Evolutionary conservation across 2,329 filamentous ascomycete genomes (phyloP).

Genomic region (Alternaria triticimaculans): DNA sequence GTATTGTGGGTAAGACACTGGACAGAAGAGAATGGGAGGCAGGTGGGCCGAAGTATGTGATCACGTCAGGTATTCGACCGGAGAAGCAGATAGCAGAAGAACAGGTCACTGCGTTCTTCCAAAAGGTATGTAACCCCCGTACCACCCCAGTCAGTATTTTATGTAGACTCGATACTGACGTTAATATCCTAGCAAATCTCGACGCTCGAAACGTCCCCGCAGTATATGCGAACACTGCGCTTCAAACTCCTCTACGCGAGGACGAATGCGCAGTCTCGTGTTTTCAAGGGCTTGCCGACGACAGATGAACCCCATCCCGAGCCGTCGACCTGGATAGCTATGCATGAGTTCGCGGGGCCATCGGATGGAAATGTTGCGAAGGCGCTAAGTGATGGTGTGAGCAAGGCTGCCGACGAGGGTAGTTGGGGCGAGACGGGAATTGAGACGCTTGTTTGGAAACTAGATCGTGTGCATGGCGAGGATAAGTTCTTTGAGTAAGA

Average conservation of each 20-base stretch:
- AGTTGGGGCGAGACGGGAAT: not conserved
- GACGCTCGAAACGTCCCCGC: conserved; percentile 14
- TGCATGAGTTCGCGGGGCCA: conserved; percentile 33
- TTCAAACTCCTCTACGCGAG: conserved; percentile 36
- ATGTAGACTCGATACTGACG: not conserved
- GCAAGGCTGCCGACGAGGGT: not conserved
- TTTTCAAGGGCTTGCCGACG: conserved; percentile 35
- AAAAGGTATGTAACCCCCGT: conserved; percentile 1
- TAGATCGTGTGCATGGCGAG: conserved; percentile 2
- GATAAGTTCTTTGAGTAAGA: conserved; percentile 8
- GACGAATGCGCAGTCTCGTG: conserved; percentile 40
- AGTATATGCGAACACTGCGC: conserved; percentile 30
- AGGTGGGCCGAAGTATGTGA: conserved; percentile 16
- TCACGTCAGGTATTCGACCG: conserved; percentile 26
- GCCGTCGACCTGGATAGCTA: conserved; percentile 33
- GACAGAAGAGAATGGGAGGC: not conserved
- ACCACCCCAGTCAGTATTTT: too few relatives aligned
- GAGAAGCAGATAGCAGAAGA: conserved; percentile 15
- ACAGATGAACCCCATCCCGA: conserved; percentile 32
- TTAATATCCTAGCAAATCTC: conserved; percentile 18
- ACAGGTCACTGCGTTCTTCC: conserved; percentile 21
- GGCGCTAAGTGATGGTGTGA: not conserved
- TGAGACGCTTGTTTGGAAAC: conserved; percentile 4
- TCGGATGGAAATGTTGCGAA: conserved; percentile 21
- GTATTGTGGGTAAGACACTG: conserved; percentile 18